Base-by-base conservation (phyloP, 202 grass and related monocot genomes). In the Dendrocalamus latiflorus region DNA sequence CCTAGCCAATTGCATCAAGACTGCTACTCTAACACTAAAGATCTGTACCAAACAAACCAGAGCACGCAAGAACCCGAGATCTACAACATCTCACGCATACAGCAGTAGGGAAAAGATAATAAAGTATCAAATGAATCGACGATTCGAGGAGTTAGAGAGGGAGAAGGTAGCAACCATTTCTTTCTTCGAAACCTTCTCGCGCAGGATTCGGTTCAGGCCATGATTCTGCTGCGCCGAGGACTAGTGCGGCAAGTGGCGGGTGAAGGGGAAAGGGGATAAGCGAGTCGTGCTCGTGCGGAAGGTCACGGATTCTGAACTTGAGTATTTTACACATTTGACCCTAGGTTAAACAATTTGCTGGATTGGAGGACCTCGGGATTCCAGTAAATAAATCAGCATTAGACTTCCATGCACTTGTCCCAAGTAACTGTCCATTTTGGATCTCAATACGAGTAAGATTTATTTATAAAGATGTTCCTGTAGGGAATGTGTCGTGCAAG, bases 141-240 rank as follows among this genome's bases (percentile, higher is more conserved):
- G 72, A 39, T 28, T 26, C 51, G 21, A 1, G 12, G 42, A 76
- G 14, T 43, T 22, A 1, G 47, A 25, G 7, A 72, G 7, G 22
- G 33, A 22, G 34, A 2, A 55, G 71, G 13, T 0, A n/a, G 47
- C 36, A 49, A 60, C 69, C 43, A 26, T 63, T 60, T 36, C 44
- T 57, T 60, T n/a, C 44, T 57, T 83, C 33, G 34, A 9, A 71
- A 41, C 64, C 53, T 71, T 28, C 9, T 25, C 13, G 64, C 56
- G 42, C 7, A 1, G 21, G 60, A 74, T 41, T 18, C n/a, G 30
- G 15, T 14, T 84, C 81, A 75, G 61, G 51, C 76, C 81, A 80
- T 62, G 81, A 26, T 53, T 59, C 71, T 5, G 41, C 63, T 3
- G 77, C 36, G 56, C 54, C 13, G n/a, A 17, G 14, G 74, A 28